Base-by-base conservation (phyloP, 2,329 filamentous ascomycete genomes). In the Pseudocercospora ulei region DNA sequence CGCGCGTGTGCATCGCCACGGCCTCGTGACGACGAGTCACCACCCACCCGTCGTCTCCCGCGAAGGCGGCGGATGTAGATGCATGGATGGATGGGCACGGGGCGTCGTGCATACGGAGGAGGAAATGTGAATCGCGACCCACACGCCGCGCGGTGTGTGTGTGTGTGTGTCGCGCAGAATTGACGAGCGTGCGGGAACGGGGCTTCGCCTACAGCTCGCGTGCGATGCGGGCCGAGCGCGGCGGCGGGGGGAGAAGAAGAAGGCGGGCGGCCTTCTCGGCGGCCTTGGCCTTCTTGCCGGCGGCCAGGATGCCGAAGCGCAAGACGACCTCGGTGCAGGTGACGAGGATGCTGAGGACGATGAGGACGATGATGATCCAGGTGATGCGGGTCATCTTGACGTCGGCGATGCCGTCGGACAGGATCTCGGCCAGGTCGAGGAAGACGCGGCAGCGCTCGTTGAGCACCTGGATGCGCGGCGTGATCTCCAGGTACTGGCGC, bases 371-470 rank as follows among this genome's bases (percentile, higher is more conserved):
- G 62, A 96, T 81, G 61, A 98, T 96, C 88, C 88, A 96, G 1
- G 90, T 98, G 59, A 95, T 93, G 50, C 72, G 72, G 51, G 85
- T 94, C 82, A 95, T 96, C 62, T 94, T 95, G 50, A 83, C 80
- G 59, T 96, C 86, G 13, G 84, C 84, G 38, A 95, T 87, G 1
- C 78, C 84, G 63, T 98, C 88, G 8, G 82, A 86, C 1, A 98
- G 69, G 14, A 98, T 95, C 64, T 95, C 87, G 29, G 90, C 87
- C 6, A 98, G 75, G 61, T 98, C 90, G 11, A 98, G 74, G 65
- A 98, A 98, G 35, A 98, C 90, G 26, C 83, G 79, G 61, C 90
- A 98, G 37, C 90, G 80, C 65, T 96, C 90, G 63, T 98, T 98
- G 49, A 98, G 79, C 14, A 96, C 87, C 62, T 92, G 85, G 59